phyloP scores from a whole-genome alignment of 345 rosid genomes.

The Clarkia xantiana region DNA sequence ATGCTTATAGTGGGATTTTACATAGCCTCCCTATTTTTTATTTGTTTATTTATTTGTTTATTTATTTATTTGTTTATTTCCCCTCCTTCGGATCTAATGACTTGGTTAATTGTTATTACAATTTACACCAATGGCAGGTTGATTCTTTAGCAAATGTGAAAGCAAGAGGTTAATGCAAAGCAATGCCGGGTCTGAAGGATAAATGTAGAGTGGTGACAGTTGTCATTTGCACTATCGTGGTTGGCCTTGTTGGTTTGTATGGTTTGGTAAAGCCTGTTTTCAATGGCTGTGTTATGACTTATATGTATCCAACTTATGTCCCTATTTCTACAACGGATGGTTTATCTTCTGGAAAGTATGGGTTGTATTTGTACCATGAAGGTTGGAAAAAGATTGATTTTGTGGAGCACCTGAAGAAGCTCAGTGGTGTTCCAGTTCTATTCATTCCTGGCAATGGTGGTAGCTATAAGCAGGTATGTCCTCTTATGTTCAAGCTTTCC shows the following conservation, averaged over 20 bases:
- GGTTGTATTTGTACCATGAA: slow-evolving; percentile 78
- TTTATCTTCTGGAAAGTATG: slow-evolving; percentile 45
- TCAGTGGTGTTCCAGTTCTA: slow-evolving; percentile 87
- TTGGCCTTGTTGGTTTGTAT: slow-evolving; percentile 43
- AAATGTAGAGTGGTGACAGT: slow-evolving; percentile 32
- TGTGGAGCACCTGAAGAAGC: slow-evolving; percentile 60
- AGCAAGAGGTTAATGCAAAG: slow-evolving; percentile 5
- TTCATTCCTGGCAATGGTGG: slow-evolving; percentile 96
- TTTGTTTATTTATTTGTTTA: no score
- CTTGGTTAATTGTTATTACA: neutral
- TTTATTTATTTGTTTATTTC: no score
- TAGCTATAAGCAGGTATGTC: slow-evolving; percentile 83
- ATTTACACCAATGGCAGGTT: neutral
- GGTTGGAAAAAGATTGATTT: slow-evolving; percentile 94
- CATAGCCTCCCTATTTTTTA: no score
- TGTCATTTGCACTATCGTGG: slow-evolving; percentile 32
- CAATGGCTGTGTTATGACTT: slow-evolving; percentile 86
- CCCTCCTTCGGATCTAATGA: neutral
- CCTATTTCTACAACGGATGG: slow-evolving; percentile 41
- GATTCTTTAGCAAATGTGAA: no score
- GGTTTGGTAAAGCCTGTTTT: slow-evolving; percentile 61
- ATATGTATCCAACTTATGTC: slow-evolving; percentile 92
- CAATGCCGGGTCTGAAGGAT: slow-evolving; percentile 33
- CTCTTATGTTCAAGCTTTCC: neutral
- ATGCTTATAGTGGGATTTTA: neutral